Conservation (phyloP, 2,329 filamentous ascomycete species). For the Colletotrichum sp. region DNA sequence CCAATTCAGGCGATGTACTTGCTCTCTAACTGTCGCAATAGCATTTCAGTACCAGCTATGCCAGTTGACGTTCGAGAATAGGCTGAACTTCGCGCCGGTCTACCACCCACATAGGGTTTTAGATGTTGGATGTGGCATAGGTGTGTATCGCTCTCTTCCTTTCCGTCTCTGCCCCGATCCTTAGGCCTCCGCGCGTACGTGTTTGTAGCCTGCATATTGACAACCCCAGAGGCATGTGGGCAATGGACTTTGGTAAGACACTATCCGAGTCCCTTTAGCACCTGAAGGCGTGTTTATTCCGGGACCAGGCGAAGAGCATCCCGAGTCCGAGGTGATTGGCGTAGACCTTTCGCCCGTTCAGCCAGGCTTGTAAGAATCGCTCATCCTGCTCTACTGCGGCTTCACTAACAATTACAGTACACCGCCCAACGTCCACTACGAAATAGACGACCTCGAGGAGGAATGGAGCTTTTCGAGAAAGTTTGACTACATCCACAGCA, state of each 20-base stretch:
- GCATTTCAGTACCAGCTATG: constrained; percentile 42
- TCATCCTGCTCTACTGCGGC: too few relatives aligned
- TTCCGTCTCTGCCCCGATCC: background rate
- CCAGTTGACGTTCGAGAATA: constrained; percentile 46
- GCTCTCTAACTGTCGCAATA: background rate
- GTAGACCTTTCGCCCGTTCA: constrained; percentile 56
- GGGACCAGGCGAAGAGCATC: constrained; percentile 41
- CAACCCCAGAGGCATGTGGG: constrained; percentile 48
- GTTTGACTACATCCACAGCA: constrained; percentile 40
- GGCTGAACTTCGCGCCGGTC: constrained; percentile 50
- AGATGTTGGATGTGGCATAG: constrained; percentile 58
- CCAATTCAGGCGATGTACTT: background rate
- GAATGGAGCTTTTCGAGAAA: constrained; percentile 41
- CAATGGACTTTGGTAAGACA: constrained; percentile 49
- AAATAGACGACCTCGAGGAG: constrained; percentile 65
- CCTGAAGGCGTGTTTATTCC: background rate
- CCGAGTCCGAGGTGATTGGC: constrained; percentile 43
- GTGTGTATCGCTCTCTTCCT: constrained; percentile 25
- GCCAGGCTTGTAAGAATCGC: constrained; percentile 26
- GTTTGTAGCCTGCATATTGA: background rate
- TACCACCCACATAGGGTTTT: constrained; percentile 44
- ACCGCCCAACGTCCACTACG: constrained; percentile 52
- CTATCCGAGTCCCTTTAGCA: background rate
- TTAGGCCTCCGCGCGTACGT: background rate
- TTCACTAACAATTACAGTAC: constrained; percentile 17